Evolutionary conservation across 345 rosid genomes (phyloP).

Genomic region (Camelina hispida): DNA sequence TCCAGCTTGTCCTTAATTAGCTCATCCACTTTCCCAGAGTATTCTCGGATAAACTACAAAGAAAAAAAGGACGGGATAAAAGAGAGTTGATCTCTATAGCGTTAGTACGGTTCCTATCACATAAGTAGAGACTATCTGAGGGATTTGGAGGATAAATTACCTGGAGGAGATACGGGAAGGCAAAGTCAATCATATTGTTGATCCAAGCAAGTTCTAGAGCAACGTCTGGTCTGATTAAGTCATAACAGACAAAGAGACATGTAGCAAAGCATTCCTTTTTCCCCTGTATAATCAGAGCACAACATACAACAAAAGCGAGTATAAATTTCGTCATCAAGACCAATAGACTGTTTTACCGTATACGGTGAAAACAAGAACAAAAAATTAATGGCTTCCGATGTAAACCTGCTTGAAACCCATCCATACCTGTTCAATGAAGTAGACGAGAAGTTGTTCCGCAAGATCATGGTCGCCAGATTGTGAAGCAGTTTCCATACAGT

Average conservation of each 20-base stretch:
- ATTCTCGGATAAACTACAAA: conserved; percentile 77
- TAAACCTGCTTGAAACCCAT: conserved; percentile 15
- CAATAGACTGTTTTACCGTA: background rate
- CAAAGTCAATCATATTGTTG: conserved; percentile 87
- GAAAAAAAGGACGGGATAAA: background rate
- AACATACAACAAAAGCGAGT: background rate
- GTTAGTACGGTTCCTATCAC: background rate
- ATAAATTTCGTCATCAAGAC: conserved; percentile 13
- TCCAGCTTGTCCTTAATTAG: conserved; percentile 80
- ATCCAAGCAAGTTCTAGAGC: conserved; percentile 95
- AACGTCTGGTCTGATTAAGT: conserved; percentile 79
- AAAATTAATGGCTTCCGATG: background rate
- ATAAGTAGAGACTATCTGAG: background rate
- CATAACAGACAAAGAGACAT: conserved; percentile 96
- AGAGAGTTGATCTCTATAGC: background rate
- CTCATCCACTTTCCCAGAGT: conserved; percentile 81
- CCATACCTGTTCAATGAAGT: conserved; percentile 91
- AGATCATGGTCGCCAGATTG: conserved; percentile 99
- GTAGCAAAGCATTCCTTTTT: conserved; percentile 96
- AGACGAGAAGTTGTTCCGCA: conserved; percentile 95
- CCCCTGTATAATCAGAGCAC: conserved; percentile 50
- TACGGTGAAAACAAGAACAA: background rate
- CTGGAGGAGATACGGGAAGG: conserved; percentile 91
- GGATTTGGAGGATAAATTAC: conserved; percentile 39
- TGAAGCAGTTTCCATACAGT: conserved; percentile 99